These are phyloP conservation scores for Phytophthora agathidicida DNA, from an alignment of 352 stramenopile species.

Conservation along the genomic window DNA sequence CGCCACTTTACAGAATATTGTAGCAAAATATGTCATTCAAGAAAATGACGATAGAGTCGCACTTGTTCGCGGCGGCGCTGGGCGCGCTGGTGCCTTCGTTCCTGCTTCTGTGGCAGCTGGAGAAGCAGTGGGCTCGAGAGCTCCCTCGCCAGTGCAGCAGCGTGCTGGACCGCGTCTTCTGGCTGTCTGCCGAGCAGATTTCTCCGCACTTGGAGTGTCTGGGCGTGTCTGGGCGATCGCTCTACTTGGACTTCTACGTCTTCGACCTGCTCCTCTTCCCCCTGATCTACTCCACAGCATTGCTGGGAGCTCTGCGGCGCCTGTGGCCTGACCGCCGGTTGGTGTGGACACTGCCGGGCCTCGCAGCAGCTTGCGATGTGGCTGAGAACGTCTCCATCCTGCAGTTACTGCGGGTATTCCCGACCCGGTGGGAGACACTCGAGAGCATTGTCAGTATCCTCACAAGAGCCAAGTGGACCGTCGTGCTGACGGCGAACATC, in stretches of 20 bases:
- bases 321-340: conserved; percentile 33
- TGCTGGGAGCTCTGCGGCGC: conserved; percentile 32
- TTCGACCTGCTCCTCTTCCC: conserved; percentile 61
- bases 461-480: conserved; percentile 45
- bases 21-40: no score
- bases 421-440: conserved; percentile 23
- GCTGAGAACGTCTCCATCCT: conserved; percentile 51
- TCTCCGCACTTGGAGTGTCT: conserved; percentile 49
- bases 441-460: conserved; percentile 40
- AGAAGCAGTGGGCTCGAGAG: conserved; percentile 35
- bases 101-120: conserved; percentile 39
- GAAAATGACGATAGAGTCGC: conserved; percentile 37
- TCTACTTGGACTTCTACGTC: conserved; percentile 52
- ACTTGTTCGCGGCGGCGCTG: conserved; percentile 38
- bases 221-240: conserved; percentile 24
- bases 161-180: conserved; percentile 44
- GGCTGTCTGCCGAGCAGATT: conserved; percentile 32
- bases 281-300: conserved; percentile 43
- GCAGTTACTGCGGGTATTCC: conserved; percentile 48
- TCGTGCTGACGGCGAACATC: conserved; percentile 18
- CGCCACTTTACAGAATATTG: no score
- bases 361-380: conserved; percentile 43
- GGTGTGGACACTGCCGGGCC: conserved; percentile 28
- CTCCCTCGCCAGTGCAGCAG: conserved; percentile 43
- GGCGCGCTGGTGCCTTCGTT: conserved; percentile 45